Percentiles rank a stretch among this genome's conserved stretches.
Conservation (phyloP, 192 early-diverging fungal genomes). For the Coemansia sp. region DNA sequence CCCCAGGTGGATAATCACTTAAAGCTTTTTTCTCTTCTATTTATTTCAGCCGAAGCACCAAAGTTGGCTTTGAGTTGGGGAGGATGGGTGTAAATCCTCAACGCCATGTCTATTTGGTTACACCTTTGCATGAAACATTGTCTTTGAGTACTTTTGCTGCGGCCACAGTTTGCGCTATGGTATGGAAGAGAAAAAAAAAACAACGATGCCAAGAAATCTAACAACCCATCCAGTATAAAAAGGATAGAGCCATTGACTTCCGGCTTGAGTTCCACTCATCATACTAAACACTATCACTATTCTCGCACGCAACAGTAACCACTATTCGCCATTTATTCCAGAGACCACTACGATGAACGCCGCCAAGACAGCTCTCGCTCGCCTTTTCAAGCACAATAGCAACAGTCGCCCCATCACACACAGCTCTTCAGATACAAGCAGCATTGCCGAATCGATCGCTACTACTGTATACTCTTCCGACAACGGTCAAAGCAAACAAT, state of each 20-base stretch:
- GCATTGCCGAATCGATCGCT: background rate
- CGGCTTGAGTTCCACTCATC: background rate
- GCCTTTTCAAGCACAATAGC: constrained; percentile 1
- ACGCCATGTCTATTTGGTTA: background rate
- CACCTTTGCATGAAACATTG: background rate
- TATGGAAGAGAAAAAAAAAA: background rate
- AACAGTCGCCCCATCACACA: background rate
- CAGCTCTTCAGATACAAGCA: background rate
- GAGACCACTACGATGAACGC: background rate
- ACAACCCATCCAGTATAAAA: background rate
- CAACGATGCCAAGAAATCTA: background rate
- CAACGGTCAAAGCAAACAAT: background rate
- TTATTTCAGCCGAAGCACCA: background rate
- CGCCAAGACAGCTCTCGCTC: background rate
- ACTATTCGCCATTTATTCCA: background rate
- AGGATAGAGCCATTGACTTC: background rate
- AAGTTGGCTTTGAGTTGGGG: background rate
- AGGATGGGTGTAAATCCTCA: background rate
- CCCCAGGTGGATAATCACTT: background rate
- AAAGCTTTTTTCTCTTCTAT: background rate
- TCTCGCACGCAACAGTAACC: background rate
- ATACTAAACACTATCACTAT: background rate
- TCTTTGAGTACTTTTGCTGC: background rate
- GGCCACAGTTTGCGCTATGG: background rate
- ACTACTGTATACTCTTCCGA: background rate